phyloP scores from a whole-genome alignment of 257 asterid species.

The Nicotiana knightiana region DNA sequence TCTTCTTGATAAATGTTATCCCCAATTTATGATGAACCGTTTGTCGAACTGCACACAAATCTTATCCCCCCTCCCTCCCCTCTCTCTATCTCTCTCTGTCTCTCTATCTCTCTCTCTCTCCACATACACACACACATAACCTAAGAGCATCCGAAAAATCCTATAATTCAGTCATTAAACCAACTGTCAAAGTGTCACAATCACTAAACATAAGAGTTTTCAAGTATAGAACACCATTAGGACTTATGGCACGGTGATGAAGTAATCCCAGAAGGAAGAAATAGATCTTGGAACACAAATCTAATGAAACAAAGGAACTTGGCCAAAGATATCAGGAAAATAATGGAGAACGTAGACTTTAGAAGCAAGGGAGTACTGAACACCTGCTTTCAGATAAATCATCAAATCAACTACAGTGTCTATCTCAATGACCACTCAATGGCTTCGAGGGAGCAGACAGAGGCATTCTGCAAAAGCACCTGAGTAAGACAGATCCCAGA shows the following conservation, averaged over 20 bases:
- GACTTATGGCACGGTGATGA: not conserved
- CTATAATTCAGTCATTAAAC: not conserved
- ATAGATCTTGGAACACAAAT: not conserved
- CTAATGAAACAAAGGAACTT: not conserved
- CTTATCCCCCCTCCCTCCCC: not conserved
- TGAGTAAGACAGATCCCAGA: not conserved
- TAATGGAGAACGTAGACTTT: not conserved
- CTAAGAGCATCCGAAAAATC: not conserved
- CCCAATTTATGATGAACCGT: not conserved
- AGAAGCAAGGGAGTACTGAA: not conserved
- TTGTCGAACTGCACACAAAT: not conserved
- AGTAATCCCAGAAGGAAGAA: not conserved
- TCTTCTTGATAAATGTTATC: not conserved
- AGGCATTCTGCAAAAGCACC: not conserved
- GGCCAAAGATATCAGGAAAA: not conserved
- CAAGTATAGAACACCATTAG: not conserved
- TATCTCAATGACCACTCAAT: constrained; percentile 4
- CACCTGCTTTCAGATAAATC: not conserved
- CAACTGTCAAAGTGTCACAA: not conserved
- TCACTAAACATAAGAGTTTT: not conserved
- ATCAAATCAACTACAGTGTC: not conserved
- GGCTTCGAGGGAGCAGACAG: not conserved
- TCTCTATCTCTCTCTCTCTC: too few relatives aligned
- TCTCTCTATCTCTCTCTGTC: too few relatives aligned
- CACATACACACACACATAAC: not conserved